A percentile compares a stretch with the other conserved stretches of the same genome.
phyloP scores from a whole-genome alignment of 208 protist species.

The Leishmania amazonensis region DNA sequence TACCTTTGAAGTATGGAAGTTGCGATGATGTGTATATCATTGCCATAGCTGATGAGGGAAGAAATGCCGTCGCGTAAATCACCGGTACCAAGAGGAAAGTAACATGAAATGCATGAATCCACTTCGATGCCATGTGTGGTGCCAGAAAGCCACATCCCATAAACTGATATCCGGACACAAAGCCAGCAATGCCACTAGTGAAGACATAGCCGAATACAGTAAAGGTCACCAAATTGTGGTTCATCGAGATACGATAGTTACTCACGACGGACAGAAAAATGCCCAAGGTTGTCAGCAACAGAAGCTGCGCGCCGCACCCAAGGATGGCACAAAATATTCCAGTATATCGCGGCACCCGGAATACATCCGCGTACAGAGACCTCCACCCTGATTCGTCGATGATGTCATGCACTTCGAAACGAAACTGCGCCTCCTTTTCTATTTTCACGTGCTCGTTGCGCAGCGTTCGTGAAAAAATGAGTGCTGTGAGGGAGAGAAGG shows the following conservation, averaged over 20 bases:
- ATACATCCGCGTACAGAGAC: conserved; percentile 95
- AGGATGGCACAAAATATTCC: conserved; percentile 84
- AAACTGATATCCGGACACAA: conserved; percentile 34
- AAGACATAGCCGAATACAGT: conserved; percentile 23
- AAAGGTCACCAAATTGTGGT: conserved; percentile 26
- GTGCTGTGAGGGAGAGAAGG: conserved; percentile 85
- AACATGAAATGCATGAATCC: conserved; percentile 32
- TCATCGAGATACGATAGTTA: conserved; percentile 18
- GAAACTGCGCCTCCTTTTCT: conserved; percentile 52
- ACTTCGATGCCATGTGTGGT: conserved; percentile 28
- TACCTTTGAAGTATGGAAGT: conserved; percentile 56
- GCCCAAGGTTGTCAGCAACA: conserved; percentile 5
- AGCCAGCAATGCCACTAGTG: conserved; percentile 18
- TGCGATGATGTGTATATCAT: conserved; percentile 63
- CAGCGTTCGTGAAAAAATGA: conserved; percentile 92
- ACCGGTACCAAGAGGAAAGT: conserved; percentile 21
- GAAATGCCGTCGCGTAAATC: conserved; percentile 6
- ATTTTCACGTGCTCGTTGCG: conserved; percentile 84
- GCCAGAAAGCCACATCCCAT: conserved; percentile 26
- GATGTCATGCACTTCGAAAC: conserved; percentile 46
- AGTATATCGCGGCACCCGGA: conserved; percentile 81
- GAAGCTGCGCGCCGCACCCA: conserved; percentile 68
- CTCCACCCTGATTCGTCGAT: conserved; percentile 96
- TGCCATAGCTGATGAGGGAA: not conserved
- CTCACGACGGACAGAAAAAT: conserved; percentile 37